phyloP scores from a whole-genome alignment of 2,329 filamentous ascomycete species.

The Magnaporthiopsis incrustans region DNA sequence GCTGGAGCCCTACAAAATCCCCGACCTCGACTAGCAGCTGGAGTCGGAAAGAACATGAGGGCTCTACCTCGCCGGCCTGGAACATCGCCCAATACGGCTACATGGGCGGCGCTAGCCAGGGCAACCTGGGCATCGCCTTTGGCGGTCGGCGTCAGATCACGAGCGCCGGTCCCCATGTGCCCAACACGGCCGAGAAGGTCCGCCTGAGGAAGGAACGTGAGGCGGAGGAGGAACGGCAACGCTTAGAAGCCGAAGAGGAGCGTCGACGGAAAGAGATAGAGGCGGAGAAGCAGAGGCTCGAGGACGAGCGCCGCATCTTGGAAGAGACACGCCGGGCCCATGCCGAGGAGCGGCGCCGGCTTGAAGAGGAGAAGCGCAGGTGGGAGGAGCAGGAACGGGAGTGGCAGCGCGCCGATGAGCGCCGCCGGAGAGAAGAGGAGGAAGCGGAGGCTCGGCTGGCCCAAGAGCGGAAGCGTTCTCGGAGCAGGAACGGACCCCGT shows the following conservation, averaged over 20 bases:
- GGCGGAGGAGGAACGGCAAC: conserved; percentile 52
- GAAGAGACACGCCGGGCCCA: conserved; percentile 53
- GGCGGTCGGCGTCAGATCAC: conserved; percentile 91
- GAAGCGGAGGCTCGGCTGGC: conserved; percentile 61
- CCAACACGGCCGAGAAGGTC: conserved; percentile 78
- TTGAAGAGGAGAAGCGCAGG: conserved; percentile 59
- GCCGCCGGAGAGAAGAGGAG: conserved; percentile 61
- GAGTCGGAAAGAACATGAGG: conserved; percentile 80
- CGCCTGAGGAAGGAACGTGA: conserved; percentile 49
- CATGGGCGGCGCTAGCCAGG: conserved; percentile 94
- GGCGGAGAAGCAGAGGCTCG: conserved; percentile 51
- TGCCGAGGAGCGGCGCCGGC: conserved; percentile 50
- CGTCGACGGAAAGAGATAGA: conserved; percentile 43
- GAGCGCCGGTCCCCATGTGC: conserved; percentile 68
- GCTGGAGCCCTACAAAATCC: conserved; percentile 49
- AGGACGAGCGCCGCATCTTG: conserved; percentile 61
- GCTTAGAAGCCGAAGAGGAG: conserved; percentile 45
- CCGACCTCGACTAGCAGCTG: conserved; percentile 69
- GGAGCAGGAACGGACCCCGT: conserved; percentile 53
- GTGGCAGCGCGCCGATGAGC: conserved; percentile 66
- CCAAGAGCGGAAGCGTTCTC: conserved; percentile 56
- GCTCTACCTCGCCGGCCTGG: conserved; percentile 80
- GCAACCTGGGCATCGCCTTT: conserved; percentile 88
- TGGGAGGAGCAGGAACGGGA: conserved; percentile 72
- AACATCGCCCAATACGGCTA: conserved; percentile 98